Base-by-base conservation (phyloP, 148 eudicot species). In the Chenopodium album region DNA sequence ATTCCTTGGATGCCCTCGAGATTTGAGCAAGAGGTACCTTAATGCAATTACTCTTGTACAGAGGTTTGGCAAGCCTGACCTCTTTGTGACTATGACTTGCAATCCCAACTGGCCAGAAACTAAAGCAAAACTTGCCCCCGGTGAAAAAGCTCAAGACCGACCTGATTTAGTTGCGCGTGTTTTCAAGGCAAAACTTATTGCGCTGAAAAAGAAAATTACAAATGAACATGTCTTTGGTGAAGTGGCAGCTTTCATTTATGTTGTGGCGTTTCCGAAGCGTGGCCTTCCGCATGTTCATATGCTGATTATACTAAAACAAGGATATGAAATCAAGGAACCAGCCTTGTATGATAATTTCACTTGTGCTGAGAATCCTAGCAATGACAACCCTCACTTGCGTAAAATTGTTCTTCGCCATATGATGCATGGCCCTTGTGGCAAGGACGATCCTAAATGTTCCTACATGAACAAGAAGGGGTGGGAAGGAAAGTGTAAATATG, bases 31-130 rank as follows among this genome's bases (percentile, higher is more conserved):
- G 0, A 4, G 85, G 1, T 83, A 78, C 23, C 2, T 83, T 0
- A 72, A 82, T 62, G 77, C 81, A 4, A 67, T 84, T 60, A 3
- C 79, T 14, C 14, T 84, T 4, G 80, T 79, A 0, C 75, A 79
- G 22, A 6, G 16, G 2, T 79, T 19, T 26, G 81, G 79, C 19
- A 79, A 84, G 14, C 80, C 75, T 1, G 82, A 84, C 41, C 41
- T 37, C 41, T 37, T 37, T 37, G 41, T 37, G 0, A 37, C 41
- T 37, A 37, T 37, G 41, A 31, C 0, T 84, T 75, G 80, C 12
- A 79, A 79, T 44, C 82, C 82, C 0, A 78, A 74, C 0, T 82
- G 75, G 80, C 46, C 44, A 0, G 69, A 76, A 26, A 76, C 32
- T 0, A 69, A 67, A 16, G n/a, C 20, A 19, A 12, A 69, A 11